Evolutionary conservation across 2,329 filamentous ascomycete species (phyloP), one percentile per base, ranked within the genome.

Genomic region (Clarireedia monteithiana): DNA sequence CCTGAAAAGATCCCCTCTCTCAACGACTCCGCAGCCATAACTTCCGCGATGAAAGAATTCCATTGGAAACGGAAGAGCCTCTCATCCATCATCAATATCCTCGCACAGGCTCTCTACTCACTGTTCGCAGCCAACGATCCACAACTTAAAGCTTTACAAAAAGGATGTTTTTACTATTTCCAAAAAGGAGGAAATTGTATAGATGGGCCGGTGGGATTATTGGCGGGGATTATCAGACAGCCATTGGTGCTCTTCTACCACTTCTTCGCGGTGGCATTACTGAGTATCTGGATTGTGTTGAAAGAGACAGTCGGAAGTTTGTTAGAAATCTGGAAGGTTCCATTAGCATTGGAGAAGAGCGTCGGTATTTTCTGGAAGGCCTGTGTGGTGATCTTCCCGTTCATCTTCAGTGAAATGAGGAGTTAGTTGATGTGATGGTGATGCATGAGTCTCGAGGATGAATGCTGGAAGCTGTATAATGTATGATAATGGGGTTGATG

Each of bases 111-210:
- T 0, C 80, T 99, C 1, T 99, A 99, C 75, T 78, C 81, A 34
- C 82, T 99, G 12, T 99, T 97, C 69, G 90, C 92, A 15, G 94
- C 92, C 51, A 78, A 95, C 69, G 86, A 89, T 71, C 73, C 77
- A 46, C 82, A 91, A 67, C 82, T 97, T 52, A 82, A 82, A 61
- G 84, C 88, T 54, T 83, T 99, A 47, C 91, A 95, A 74, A 80
- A 80, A 62, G 94, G 94, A 48, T 99, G 94, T 75, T 97, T 97
- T 75, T 77, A 80, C 30, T 99, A 99, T 73, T 99, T 99, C 75
- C 78, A 89, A 69, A 78, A 77, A 36, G 85, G 85, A 44, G 81
- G 85, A 48, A 83, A 84, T 59, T 83, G 84, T 71, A 81, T 90
- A 23, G 83, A 88, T 60, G 90, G 88, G 36, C 94, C 94, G 2